Base-by-base conservation (phyloP, 1,139 yeast species). In the Scheffersomyces quercinus region DNA sequence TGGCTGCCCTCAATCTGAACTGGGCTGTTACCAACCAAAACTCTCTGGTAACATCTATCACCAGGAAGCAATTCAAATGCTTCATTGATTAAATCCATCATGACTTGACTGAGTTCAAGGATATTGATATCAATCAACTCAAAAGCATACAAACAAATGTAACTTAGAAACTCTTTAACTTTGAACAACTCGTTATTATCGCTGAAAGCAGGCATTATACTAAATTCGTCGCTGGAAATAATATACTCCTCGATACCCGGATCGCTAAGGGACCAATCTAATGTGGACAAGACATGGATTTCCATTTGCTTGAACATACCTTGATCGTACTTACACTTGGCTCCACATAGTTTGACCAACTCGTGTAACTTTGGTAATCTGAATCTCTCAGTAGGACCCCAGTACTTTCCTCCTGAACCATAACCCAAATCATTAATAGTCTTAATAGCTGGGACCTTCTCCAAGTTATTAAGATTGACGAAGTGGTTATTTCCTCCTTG, bases 401-500 rank as follows among this genome's bases (percentile, higher is more conserved):
- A 64, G 59, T 70, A 81, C 55, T 84, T 72, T 12, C 85, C 85
- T 36, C 87, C 86, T 34, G 64, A 54, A 3, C 79, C 79, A 53
- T 70, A 72, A 37, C 77, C 78, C 47, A 73, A 63, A 51, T 73
- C 78, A 48, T 55, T 60, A 39, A 73, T 70, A 38, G 75, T 68
- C 47, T 60, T 63, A 30, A 71, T 60, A 35, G 60, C 56, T 40
- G 56, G 56, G 26, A 61, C 51, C 49, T 65, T 65, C 35, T 64
- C 67, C 33, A 63, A 48, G 46, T 70, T 68, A 40, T 50, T 56
- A 49, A 72, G 70, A 60, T 82, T 81, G 45, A 81, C 77, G 52
- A 82, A 81, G 63, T 83, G 89, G 54, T 82, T 82, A 58, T 84
- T 82, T 29, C 89, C 89, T 37, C 89, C 89, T 61, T 76, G 79